These are phyloP conservation scores for Aspergillus tanneri DNA, from an alignment of 2,329 filamentous ascomycete genomes.

Conservation along the genomic window DNA sequence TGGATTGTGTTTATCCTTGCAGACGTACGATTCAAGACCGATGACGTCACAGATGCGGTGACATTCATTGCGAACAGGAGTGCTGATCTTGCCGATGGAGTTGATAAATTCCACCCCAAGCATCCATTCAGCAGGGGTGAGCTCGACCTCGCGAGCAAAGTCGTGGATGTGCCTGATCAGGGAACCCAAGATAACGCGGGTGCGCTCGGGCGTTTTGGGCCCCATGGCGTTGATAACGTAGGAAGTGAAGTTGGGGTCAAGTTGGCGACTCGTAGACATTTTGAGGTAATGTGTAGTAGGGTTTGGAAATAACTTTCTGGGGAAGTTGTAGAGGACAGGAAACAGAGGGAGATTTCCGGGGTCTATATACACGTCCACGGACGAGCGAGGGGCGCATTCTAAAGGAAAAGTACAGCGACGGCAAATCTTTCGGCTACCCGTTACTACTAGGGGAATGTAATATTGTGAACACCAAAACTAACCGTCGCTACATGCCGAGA, in stretches of 20 bases:
- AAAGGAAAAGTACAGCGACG: too few species aligned
- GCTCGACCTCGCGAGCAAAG: slow-evolving; percentile 73
- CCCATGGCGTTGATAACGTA: slow-evolving; percentile 72
- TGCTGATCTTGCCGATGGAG: slow-evolving; percentile 67
- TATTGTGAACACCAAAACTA: too few species aligned
- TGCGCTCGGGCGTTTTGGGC: slow-evolving; percentile 64
- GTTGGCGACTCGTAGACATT: slow-evolving; percentile 25
- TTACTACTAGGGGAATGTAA: too few species aligned
- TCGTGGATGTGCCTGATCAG: slow-evolving; percentile 74
- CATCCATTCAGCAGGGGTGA: slow-evolving; percentile 76
- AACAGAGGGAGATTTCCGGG: not conserved
- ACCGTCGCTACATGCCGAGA: too few species aligned
- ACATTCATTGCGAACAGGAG: slow-evolving; percentile 69
- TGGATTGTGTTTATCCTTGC: not conserved
- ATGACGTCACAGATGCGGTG: slow-evolving; percentile 72
- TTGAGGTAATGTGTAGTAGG: slow-evolving; percentile 11
- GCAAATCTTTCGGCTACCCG: too few species aligned
- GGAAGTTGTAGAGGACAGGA: not conserved
- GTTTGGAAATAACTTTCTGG: not conserved
- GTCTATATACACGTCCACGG: too few species aligned
- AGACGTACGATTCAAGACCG: slow-evolving; percentile 61
- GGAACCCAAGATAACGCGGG: slow-evolving; percentile 61
- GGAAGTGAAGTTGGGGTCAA: slow-evolving; percentile 72
- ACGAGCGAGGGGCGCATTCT: too few species aligned
- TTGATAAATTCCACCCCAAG: slow-evolving; percentile 73